Base-by-base conservation (phyloP, 805 yeast genomes). In the Kodamaea kakaduensis region DNA sequence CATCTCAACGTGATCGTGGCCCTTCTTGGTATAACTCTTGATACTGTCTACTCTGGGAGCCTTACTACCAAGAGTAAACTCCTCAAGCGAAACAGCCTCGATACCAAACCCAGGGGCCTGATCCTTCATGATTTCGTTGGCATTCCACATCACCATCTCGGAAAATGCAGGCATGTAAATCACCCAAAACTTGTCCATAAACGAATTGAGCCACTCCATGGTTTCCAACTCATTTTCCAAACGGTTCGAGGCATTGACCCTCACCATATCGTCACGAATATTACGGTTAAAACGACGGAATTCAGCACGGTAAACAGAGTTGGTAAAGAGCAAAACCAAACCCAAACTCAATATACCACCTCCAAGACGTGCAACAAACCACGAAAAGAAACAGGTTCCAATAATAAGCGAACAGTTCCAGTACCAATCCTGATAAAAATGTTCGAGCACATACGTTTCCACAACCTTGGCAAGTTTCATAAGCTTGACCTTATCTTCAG, bases 141-240 rank as follows among this genome's bases (percentile, higher is more conserved):
- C 83, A 49, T 73, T 75, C 32, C 71, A 73, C 56, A 77, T 69
- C 16, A 84, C 94, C 59, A 77, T 78, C 46, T 82, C 86, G 5
- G 88, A 79, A 33, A 84, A 64, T 1, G 84, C 87, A 20, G 93
- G 90, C 95, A 84, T 84, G 51, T 84, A 84, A 42, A 84, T 82
- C 38, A 83, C 84, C 95, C 95, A 84, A 52, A 84, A 83, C 59
- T 84, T 84, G 28, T 79, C 79, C 54, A 84, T 59, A 50, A 84
- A 84, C 16, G 80, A 73, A 50, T 84, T 84, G 49, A 84, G 56
- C 95, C 95, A 84, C 41, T 80, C 77, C 77, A 84, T 82, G 6
- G 89, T 78, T 60, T 84, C 95, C 36, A 71, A 54, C 47, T 71
- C 73, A 31, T 73, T 69, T 39, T 78, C 84, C 42, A 84, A 61